Evolutionary conservation across 805 yeast genomes (phyloP).

Genomic region (Candida yuanshanica): DNA sequence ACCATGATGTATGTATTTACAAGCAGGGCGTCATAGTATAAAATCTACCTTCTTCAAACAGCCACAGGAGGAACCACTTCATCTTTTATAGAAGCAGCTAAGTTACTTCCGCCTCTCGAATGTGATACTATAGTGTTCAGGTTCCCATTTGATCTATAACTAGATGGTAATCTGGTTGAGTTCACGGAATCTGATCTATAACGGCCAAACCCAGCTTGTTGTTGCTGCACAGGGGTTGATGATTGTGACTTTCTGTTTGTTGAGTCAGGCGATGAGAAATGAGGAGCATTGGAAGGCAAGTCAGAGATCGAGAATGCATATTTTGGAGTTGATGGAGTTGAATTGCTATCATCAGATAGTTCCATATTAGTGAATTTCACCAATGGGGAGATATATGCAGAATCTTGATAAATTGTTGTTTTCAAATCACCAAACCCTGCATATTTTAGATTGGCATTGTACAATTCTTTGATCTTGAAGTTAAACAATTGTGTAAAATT

Average conservation of each 20-base stretch:
- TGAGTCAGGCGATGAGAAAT: neutral
- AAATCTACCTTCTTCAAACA: no score
- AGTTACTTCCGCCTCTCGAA: neutral
- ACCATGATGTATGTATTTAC: no score
- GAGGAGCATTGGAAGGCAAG: constrained; percentile 1
- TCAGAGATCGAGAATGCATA: constrained; percentile 2
- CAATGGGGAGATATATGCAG: neutral
- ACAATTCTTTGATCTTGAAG: constrained; percentile 3
- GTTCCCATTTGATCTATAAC: neutral
- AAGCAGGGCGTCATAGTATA: no score
- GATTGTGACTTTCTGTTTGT: no score
- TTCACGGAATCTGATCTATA: neutral
- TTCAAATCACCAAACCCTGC: constrained; percentile 14
- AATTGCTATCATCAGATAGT: neutral
- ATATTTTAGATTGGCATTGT: neutral
- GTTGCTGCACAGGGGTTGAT: no score
- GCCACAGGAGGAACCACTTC: neutral
- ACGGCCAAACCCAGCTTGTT: no score
- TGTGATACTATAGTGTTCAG: neutral
- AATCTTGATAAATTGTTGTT: neutral
- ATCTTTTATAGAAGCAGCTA: neutral
- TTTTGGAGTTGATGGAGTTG: constrained; percentile 1
- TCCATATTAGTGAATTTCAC: neutral
- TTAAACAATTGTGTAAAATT: constrained; percentile 6
- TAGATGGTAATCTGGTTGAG: neutral